Evolutionary conservation across 495 filamentous ascomycete genomes (phyloP).

Genomic region (Ramalina intermedia): DNA sequence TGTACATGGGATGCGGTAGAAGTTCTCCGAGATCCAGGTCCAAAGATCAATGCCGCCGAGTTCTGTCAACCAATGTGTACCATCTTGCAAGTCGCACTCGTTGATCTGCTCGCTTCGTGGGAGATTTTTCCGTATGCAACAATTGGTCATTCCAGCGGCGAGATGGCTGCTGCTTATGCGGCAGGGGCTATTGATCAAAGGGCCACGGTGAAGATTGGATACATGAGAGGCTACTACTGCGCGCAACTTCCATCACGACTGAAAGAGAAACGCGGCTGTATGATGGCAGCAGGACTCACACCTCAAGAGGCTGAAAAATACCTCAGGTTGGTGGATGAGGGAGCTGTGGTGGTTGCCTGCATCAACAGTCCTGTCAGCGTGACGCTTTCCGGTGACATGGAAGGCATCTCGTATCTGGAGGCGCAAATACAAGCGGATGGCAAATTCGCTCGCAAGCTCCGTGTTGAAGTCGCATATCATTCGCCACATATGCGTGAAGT

Average conservation of each 20-base stretch:
- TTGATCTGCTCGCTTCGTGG: conserved; percentile 22
- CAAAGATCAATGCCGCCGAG: too few species aligned
- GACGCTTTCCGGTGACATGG: conserved; percentile 17
- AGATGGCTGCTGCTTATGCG: conserved; percentile 25
- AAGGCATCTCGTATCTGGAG: conserved; percentile 5
- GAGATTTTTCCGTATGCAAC: conserved; percentile 16
- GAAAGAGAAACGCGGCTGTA: neutral
- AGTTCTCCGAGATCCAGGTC: too few species aligned
- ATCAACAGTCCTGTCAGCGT: conserved; percentile 20
- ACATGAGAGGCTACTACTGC: too few species aligned
- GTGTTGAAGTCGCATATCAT: conserved; percentile 23
- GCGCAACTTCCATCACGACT: too few species aligned
- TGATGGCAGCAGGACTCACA: conserved; percentile 1
- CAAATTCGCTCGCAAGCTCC: conserved; percentile 1
- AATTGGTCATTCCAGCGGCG: conserved; percentile 28
- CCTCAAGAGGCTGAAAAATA: conserved; percentile 7
- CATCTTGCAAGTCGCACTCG: conserved; percentile 21
- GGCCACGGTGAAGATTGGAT: too few species aligned
- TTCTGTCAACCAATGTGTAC: neutral
- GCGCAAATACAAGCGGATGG: neutral
- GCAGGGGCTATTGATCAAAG: neutral
- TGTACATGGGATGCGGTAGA: conserved; percentile 17
- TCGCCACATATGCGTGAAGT: conserved; percentile 27
- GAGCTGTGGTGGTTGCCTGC: conserved; percentile 14
- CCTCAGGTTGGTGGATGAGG: conserved; percentile 9